Percentiles rank a stretch among this genome's conserved stretches.
These are phyloP conservation scores for Candida taoyuanica DNA, from an alignment of 805 yeast species.

Conservation along the genomic window DNA sequence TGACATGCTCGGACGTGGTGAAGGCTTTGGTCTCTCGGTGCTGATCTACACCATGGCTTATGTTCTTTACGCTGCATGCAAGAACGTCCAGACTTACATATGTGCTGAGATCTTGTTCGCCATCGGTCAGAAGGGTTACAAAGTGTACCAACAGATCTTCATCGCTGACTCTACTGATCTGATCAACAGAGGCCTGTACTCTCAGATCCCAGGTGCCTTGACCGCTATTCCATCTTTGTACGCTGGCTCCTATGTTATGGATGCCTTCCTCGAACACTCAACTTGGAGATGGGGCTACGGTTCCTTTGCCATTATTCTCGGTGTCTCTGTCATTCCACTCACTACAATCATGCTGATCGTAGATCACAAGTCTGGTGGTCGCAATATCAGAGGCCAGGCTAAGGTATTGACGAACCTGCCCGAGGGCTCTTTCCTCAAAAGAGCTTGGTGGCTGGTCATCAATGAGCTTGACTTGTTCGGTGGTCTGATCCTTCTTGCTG, in stretches of 20 bases:
- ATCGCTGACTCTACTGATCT: constrained; percentile 36
- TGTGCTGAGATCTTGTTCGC: constrained; percentile 34
- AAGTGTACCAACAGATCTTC: constrained; percentile 33
- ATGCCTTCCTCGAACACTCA: constrained; percentile 28
- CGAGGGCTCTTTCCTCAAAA: constrained; percentile 15
- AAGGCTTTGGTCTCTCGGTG: constrained; percentile 33
- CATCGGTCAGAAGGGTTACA: constrained; percentile 35
- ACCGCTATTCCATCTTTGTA: constrained; percentile 28
- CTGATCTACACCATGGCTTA: constrained; percentile 30
- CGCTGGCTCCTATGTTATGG: constrained; percentile 27
- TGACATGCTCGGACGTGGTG: constrained; percentile 35
- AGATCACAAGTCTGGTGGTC: constrained; percentile 18
- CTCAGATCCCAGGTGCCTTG: constrained; percentile 33
- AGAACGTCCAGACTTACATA: constrained; percentile 30
- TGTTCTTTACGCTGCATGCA: constrained; percentile 32
- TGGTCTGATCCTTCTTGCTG: constrained; percentile 18
- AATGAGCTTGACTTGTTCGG: constrained; percentile 26
- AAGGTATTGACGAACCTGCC: constrained; percentile 16
- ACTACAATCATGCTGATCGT: constrained; percentile 23
- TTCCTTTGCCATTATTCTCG: constrained; percentile 37
- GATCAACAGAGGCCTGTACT: constrained; percentile 34
- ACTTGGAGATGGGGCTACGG: constrained; percentile 51
- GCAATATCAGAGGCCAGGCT: constrained; percentile 12
- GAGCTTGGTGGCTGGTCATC: constrained; percentile 12
- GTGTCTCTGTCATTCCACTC: constrained; percentile 22